Base-by-base conservation (phyloP, 129 eudicot species). In the Tanacetum coccineum region DNA sequence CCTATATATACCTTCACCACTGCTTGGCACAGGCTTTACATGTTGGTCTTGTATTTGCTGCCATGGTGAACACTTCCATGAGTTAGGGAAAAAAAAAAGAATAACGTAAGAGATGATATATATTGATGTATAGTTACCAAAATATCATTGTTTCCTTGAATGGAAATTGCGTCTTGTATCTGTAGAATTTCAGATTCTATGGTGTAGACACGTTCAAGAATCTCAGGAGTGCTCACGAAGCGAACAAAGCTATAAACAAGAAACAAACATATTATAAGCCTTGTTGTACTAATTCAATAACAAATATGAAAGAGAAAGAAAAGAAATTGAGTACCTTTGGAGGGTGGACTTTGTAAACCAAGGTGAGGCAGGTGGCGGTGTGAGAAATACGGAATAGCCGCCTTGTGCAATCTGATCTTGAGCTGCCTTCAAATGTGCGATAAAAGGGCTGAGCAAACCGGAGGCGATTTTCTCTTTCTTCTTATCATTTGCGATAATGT, bases 161-260 rank as follows among this genome's bases (percentile, higher is more conserved):
- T 30, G 25, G 81, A 62, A 76, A 92, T 88, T 62, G 96, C 95
- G 64, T 86, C 83, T 78, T 82, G 91, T 64, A 92, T 85, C 76
- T 92, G 98, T 72, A 84, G 39, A 68, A 92, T 88, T 78, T 92
- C 96, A 71, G 87, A 83, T 82, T 92, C 98, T 81, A 88, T 83
- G 30, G 96, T 85, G 80, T 88, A 80, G 44, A 88, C 96, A 60
- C 98, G 89, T 82, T 92, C 98, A 67, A 92, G 83, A 50, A 92
- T 80, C 82, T 92, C 98, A 0, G 98, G 98, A 56, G 89, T 92
- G 81, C 98, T 92, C 81, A 92, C 98, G 74, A 92, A 92, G 48
- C 98, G 96, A 74, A 92, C 98, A 86, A 92, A 92, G 78, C 96
- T 22, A 22, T 22, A 22, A 22, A 22, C 25, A 22, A 22, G 1